These are phyloP conservation scores for Sclerotinia minor DNA, from an alignment of 2,329 filamentous ascomycete species.

Conservation along the genomic window DNA sequence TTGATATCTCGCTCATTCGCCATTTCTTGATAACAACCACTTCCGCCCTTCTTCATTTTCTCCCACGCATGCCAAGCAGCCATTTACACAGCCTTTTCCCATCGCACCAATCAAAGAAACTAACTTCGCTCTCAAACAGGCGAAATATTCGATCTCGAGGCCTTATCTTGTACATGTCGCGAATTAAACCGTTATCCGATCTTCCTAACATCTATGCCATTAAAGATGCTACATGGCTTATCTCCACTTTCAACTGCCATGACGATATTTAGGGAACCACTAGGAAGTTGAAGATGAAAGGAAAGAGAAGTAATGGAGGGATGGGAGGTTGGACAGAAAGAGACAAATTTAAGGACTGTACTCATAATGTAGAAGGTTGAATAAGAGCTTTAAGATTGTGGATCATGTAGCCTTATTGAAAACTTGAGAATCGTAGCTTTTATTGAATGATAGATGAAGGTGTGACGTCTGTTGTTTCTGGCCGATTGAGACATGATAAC, in stretches of 20 bases:
- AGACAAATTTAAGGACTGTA: no score
- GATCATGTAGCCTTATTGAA: background rate
- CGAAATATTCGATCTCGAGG: slow-evolving; percentile 41
- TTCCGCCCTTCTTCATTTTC: background rate
- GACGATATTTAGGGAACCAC: slow-evolving; percentile 28
- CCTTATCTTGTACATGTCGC: slow-evolving; percentile 48
- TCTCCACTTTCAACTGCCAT: slow-evolving; percentile 38
- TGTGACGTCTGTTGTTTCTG: background rate
- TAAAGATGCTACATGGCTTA: slow-evolving; percentile 47
- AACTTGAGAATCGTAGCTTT: background rate
- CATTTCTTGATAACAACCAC: background rate
- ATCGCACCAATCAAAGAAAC: background rate
- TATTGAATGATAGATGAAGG: background rate
- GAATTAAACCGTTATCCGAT: slow-evolving; percentile 57
- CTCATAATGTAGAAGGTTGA: background rate
- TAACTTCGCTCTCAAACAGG: slow-evolving; percentile 35
- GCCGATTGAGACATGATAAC: background rate
- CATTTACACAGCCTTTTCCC: no score
- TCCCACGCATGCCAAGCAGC: no score
- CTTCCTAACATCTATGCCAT: slow-evolving; percentile 59
- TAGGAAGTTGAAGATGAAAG: background rate
- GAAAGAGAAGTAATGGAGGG: background rate
- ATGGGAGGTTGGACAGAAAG: background rate
- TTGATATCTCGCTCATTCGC: background rate
- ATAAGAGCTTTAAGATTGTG: background rate